Conservation (phyloP, 306 rosid genomes). For the Senna siamea region DNA sequence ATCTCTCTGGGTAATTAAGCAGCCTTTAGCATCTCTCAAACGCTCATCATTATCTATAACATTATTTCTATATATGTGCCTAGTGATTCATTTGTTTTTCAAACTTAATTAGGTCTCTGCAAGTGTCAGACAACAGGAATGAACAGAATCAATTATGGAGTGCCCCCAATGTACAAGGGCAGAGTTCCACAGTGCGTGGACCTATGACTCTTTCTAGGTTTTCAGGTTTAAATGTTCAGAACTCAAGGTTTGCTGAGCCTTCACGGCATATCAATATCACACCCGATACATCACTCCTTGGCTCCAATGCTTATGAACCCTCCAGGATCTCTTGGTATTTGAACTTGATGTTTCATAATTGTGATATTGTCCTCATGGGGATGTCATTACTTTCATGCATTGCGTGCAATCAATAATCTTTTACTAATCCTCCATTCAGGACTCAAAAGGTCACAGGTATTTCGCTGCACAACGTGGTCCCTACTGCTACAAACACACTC, state of each 20-base stretch:
- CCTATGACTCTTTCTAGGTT: neutral
- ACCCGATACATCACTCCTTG: neutral
- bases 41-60: neutral
- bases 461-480: neutral
- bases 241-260: neutral
- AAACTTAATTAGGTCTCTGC: slow-evolving; percentile 26
- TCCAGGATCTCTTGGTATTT: slow-evolving; percentile 18
- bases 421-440: neutral
- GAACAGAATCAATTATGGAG: neutral
- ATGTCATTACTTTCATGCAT: neutral
- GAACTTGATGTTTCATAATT: neutral
- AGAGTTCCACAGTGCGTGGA: neutral
- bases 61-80: neutral
- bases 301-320: neutral
- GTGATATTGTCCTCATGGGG: neutral
- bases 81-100: neutral
- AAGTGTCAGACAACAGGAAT: neutral
- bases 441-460: neutral
- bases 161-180: neutral
- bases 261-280: neutral
- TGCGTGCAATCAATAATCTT: neutral
- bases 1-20: slow-evolving; percentile 20
- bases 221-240: neutral
- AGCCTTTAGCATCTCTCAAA: neutral
- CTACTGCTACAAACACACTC: neutral